Evolutionary conservation across 495 filamentous ascomycete genomes (phyloP).

Genomic region (Friedmanniomyces endolithicus): DNA sequence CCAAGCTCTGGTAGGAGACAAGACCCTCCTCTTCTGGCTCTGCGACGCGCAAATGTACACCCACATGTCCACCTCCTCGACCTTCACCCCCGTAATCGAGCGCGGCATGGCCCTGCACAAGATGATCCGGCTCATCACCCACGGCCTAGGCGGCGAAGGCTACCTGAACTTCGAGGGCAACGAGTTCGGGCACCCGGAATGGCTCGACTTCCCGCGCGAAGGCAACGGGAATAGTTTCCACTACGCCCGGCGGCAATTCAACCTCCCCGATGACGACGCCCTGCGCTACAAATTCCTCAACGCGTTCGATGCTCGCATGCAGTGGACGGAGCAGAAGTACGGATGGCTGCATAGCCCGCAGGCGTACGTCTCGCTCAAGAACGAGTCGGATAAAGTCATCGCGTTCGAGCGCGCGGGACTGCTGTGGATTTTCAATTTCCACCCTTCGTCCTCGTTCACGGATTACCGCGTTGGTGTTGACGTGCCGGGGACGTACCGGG

Average conservation of each 20-base stretch:
- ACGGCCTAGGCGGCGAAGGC: conserved; percentile 88
- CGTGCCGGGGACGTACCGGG: conserved; percentile 67
- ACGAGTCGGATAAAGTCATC: conserved; percentile 87
- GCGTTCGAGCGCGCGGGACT: conserved; percentile 88
- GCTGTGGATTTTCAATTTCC: conserved; percentile 94
- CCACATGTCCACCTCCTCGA: conserved; percentile 79
- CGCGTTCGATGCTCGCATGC: conserved; percentile 89
- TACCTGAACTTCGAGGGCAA: conserved; percentile 99
- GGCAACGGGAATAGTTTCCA: conserved; percentile 94
- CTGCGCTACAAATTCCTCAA: conserved; percentile 88
- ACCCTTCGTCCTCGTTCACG: conserved; percentile 72
- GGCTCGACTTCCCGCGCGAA: conserved; percentile 93
- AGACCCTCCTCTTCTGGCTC: conserved; percentile 92
- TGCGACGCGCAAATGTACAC: conserved; percentile 97
- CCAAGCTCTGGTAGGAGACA: conserved; percentile 98
- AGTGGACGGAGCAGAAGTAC: conserved; percentile 71
- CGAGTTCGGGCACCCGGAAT: conserved; percentile 97
- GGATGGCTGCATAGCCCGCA: conserved; percentile 83
- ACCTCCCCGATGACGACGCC: conserved; percentile 73
- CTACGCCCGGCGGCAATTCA: conserved; percentile 91
- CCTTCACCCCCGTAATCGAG: conserved; percentile 79
- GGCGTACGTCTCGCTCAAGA: conserved; percentile 86
- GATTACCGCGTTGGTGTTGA: conserved; percentile 91
- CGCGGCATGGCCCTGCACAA: conserved; percentile 89
- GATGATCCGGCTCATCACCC: conserved; percentile 89